These are phyloP conservation scores for Mortierella sp. DNA, from an alignment of 371 early-diverging fungal species.

Conservation along the genomic window DNA sequence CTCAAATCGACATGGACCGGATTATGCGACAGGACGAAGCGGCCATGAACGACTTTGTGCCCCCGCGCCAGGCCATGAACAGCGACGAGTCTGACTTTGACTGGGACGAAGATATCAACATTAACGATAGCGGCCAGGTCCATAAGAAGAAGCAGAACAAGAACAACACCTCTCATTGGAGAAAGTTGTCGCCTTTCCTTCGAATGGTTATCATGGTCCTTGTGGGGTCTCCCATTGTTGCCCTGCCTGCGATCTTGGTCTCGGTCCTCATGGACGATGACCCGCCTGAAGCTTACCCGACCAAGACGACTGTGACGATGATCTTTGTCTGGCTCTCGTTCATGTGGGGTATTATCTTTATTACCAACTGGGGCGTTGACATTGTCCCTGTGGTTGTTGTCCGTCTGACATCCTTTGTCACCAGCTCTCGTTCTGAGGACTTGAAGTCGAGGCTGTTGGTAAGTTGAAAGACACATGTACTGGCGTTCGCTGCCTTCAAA, in stretches of 20 bases:
- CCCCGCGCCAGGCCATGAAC: slow-evolving; percentile 57
- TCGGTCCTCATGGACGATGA: slow-evolving; percentile 25
- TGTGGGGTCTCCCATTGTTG: slow-evolving; percentile 36
- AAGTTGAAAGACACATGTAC: neutral
- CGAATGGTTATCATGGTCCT: slow-evolving; percentile 45
- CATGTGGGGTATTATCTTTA: slow-evolving; percentile 54
- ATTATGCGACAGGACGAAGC: slow-evolving; percentile 55
- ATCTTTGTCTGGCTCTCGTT: slow-evolving; percentile 56
- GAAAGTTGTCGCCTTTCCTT: slow-evolving; percentile 42
- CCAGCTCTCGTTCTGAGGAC: slow-evolving; percentile 28
- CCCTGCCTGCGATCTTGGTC: slow-evolving; percentile 46
- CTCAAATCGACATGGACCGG: slow-evolving; percentile 55
- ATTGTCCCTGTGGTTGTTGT: slow-evolving; percentile 45
- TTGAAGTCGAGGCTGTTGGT: slow-evolving; percentile 44
- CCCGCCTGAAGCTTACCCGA: slow-evolving; percentile 9
- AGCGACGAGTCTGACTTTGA: slow-evolving; percentile 58
- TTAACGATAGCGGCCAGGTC: slow-evolving; percentile 31
- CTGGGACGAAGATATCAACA: slow-evolving; percentile 53
- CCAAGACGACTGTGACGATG: slow-evolving; percentile 31
- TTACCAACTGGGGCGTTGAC: slow-evolving; percentile 54
- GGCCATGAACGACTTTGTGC: slow-evolving; percentile 57
- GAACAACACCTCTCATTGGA: slow-evolving; percentile 23
- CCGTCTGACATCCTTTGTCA: slow-evolving; percentile 31
- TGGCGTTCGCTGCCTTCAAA: neutral
- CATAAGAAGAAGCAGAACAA: slow-evolving; percentile 23